A percentile compares a stretch with the other conserved stretches of the same genome.
Conservation (phyloP, 108 stramenopile species). For the Bacterosira constricta region DNA sequence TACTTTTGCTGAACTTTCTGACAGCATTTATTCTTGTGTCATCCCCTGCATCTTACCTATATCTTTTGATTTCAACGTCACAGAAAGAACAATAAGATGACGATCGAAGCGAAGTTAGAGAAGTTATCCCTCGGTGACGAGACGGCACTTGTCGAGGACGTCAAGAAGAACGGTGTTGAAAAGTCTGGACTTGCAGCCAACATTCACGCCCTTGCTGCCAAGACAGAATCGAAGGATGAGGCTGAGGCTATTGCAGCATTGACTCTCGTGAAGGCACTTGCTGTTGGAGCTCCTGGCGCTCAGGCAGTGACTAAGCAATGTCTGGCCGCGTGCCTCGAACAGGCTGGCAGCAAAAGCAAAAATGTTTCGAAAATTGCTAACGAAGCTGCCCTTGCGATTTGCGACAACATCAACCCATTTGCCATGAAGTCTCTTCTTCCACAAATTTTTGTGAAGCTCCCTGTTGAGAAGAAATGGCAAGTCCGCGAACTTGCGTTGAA, state of each 20-base stretch:
- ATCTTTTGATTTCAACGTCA: not conserved
- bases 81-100: conserved; percentile 43
- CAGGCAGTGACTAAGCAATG: conserved; percentile 80
- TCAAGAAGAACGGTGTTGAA: conserved; percentile 79
- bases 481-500: conserved; percentile 83
- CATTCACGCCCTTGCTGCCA: conserved; percentile 64
- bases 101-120: conserved; percentile 81
- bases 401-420: conserved; percentile 83
- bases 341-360: conserved; percentile 68
- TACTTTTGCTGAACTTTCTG: too few relatives aligned
- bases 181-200: conserved; percentile 82
- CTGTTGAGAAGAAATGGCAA: conserved; percentile 91
- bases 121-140: conserved; percentile 83
- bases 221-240: conserved; percentile 79
- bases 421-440: conserved; percentile 90
- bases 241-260: conserved; percentile 79
- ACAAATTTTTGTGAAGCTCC: conserved; percentile 72
- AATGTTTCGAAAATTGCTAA: conserved; percentile 62
- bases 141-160: conserved; percentile 71
- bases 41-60: not conserved
- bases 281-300: conserved; percentile 70
- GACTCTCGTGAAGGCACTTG: conserved; percentile 75
- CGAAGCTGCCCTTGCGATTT: conserved; percentile 80
- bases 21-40: not conserved
- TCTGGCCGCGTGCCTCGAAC: conserved; percentile 75